These are phyloP conservation scores for Backusella australiensis DNA, from an alignment of 192 early-diverging fungal species.

Conservation along the genomic window DNA sequence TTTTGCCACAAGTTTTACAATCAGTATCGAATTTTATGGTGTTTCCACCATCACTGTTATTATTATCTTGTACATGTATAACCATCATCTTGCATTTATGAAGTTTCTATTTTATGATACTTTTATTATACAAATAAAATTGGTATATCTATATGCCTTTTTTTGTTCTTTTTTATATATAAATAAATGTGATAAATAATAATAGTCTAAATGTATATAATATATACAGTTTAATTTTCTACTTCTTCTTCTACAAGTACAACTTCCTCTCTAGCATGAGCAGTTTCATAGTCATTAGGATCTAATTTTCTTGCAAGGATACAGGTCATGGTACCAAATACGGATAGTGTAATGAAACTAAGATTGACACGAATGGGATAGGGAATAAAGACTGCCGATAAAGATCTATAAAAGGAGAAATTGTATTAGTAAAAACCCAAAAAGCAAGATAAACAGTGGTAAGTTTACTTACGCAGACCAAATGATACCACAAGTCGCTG, in stretches of 20 bases:
- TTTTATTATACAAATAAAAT: too few relatives aligned
- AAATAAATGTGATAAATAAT: not conserved
- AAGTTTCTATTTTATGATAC: too few relatives aligned
- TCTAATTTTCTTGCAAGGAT: not conserved
- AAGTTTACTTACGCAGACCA: slow-evolving; percentile 32
- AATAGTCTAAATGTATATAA: not conserved
- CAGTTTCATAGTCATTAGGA: not conserved
- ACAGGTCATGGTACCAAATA: not conserved
- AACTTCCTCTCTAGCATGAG: slow-evolving; percentile 21
- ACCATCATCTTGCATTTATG: too few relatives aligned
- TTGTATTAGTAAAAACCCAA: not conserved
- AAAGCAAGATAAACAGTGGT: not conserved
- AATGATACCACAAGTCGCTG: slow-evolving; percentile 48
- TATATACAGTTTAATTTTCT: not conserved
- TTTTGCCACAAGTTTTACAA: too few relatives aligned
- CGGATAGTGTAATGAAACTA: not conserved
- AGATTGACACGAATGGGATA: slow-evolving; percentile 6
- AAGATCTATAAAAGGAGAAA: slow-evolving; percentile 3
- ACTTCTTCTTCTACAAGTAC: not conserved
- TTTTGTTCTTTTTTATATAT: not conserved
- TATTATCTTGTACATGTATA: too few relatives aligned
- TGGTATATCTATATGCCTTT: too few relatives aligned
- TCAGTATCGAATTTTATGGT: too few relatives aligned
- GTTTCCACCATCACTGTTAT: too few relatives aligned
- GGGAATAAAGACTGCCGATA: not conserved